Percentiles rank a stretch among this genome's conserved stretches.
Evolutionary conservation across 192 early-diverging fungal genomes (phyloP).

Genomic region (Mortierella antarctica): DNA sequence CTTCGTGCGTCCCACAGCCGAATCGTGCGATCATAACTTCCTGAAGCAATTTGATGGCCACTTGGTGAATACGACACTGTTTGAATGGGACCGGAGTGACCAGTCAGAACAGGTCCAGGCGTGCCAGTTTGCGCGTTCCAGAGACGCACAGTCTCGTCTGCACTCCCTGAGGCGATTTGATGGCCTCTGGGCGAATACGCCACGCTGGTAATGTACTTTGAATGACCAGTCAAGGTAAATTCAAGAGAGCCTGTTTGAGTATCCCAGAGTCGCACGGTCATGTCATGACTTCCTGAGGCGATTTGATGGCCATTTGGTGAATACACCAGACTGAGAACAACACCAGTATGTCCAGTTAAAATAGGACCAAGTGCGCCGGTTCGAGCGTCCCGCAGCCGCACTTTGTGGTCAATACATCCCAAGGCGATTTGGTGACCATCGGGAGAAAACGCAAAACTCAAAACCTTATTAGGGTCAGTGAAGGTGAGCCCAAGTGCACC

Average conservation of each 20-base stretch:
- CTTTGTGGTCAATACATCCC: background rate
- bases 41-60: background rate
- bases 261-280: background rate
- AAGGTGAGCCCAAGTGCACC: background rate
- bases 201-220: constrained; percentile 86
- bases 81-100: background rate
- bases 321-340: background rate
- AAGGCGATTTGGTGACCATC: background rate
- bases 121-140: constrained; percentile 3
- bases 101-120: background rate
- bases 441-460: background rate
- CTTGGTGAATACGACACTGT: background rate
- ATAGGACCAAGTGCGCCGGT: background rate
- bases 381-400: background rate
- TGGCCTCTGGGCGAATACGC: constrained; percentile 90
- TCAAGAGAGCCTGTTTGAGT: background rate
- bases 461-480: background rate
- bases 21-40: background rate
- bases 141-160: constrained; percentile 83
- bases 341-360: background rate
- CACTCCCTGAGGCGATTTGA: constrained; percentile 85
- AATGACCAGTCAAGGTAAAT: constrained; percentile 65
- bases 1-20: background rate
- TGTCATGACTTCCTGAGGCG: constrained; percentile 3
- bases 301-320: background rate